Conservation (phyloP, 2,329 filamentous ascomycete species). For the Sporothrix curviconia region DNA sequence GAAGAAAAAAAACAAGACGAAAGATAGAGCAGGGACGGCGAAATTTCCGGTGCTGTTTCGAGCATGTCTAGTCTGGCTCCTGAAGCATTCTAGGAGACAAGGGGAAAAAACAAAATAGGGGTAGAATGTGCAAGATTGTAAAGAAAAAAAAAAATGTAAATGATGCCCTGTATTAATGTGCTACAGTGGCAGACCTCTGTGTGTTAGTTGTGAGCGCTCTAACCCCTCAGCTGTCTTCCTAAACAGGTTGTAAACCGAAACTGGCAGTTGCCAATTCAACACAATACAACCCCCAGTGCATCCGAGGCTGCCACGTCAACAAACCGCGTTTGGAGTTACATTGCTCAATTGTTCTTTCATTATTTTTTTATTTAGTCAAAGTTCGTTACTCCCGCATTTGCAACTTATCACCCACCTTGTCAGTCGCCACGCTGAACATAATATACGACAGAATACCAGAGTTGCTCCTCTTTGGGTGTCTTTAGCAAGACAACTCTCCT, state of each 20-base stretch:
- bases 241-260: not conserved
- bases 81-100: not conserved
- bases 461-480: too few relatives aligned
- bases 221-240: not conserved
- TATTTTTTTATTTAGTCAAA: not conserved
- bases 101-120: not conserved
- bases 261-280: not conserved
- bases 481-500: too few relatives aligned
- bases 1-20: not conserved
- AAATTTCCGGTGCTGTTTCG: not conserved
- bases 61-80: not conserved
- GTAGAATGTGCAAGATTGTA: too few relatives aligned
- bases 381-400: not conserved
- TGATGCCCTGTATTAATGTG: too few relatives aligned
- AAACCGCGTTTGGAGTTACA: not conserved
- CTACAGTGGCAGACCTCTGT: not conserved
- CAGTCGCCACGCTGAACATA: too few relatives aligned
- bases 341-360: not conserved
- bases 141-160: not conserved
- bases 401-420: too few relatives aligned
- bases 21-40: not conserved
- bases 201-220: not conserved
- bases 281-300: not conserved
- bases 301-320: conserved; percentile 7
- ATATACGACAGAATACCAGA: too few relatives aligned